Evolutionary conservation across 2,329 filamentous ascomycete species (phyloP), one percentile per base, ranked within the genome.

Genomic region (Knoxdaviesia capensis): DNA sequence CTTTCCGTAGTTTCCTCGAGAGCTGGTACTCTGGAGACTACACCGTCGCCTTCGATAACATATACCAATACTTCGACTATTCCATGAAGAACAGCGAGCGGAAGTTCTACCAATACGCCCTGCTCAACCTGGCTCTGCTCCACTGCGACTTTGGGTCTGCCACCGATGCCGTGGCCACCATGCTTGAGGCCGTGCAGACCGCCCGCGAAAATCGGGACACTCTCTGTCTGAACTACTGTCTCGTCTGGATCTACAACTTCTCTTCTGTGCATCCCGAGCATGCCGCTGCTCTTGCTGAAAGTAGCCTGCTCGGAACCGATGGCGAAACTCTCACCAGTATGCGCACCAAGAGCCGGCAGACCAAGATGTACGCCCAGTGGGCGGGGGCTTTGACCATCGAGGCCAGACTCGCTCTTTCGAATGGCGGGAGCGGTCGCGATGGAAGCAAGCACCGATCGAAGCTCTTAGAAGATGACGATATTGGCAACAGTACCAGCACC

Each of bases 21-120:
- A 75, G 86, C 1, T 96, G 87, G 88, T 74, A 80, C 55, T 77
- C 85, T 4, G 88, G 88, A 5, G 86, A 96, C 57, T 92, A 88
- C 52, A 77, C 82, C 8, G 84, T 82, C 1, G 81, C 90, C 0
- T 90, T 94, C 54, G 88, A 98, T 52, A 79, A 79, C 49, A 67
- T 98, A 20, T 87, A 96, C 56, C 78, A 85, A 41, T 98, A 94
- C 57, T 98, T 94, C 52, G 90, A 98, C 57, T 94, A 94, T 58
- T 90, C 87, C 1, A 86, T 92, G 74, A 81, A 90, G 52, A 81
- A 77, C 49, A 67, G 77, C 46, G 82, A 93, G 51, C 77, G 82
- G 29, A 72, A 81, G 5, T 87, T 87, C 51, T 96, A 98, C 53
- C 90, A 96, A 54, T 94, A 94, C 54, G 90, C 90, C 1, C 63